Percentiles rank a stretch among this genome's conserved stretches.
phyloP scores from a whole-genome alignment of 2,329 filamentous ascomycete species.

The Neocucurbitaria cava region DNA sequence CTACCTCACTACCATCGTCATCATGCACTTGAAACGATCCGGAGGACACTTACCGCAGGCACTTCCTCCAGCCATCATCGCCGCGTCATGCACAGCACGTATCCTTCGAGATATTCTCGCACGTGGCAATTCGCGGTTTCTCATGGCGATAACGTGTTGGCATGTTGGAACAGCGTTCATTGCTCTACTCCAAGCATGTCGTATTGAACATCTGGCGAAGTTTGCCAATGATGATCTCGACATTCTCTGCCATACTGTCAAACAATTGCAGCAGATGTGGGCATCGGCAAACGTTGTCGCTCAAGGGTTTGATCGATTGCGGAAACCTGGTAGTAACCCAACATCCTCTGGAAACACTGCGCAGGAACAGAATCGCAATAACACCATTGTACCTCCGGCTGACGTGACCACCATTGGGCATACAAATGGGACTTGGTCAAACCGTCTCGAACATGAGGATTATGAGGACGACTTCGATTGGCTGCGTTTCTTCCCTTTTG shows the following conservation, averaged over 20 bases:
- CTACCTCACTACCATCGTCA: constrained; percentile 31
- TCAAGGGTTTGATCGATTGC: constrained; percentile 27
- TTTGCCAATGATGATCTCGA: constrained; percentile 28
- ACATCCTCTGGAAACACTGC: not conserved
- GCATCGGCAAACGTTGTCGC: constrained; percentile 30
- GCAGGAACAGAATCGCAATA: not conserved
- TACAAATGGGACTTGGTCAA: not conserved
- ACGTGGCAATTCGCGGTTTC: constrained; percentile 28
- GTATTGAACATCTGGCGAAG: constrained; percentile 22
- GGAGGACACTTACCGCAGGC: constrained; percentile 30
- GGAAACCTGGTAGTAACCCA: constrained; percentile 8
- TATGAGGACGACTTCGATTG: constrained; percentile 23
- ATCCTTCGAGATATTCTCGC: constrained; percentile 29
- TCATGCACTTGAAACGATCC: constrained; percentile 28
- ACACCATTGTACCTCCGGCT: not conserved
- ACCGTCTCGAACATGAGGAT: not conserved
- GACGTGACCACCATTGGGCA: not conserved
- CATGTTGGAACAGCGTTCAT: constrained; percentile 32
- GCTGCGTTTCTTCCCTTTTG: constrained; percentile 33
- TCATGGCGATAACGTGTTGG: constrained; percentile 35
- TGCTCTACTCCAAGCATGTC: constrained; percentile 28
- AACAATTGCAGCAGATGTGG: constrained; percentile 32
- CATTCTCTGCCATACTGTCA: constrained; percentile 21
- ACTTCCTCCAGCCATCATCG: constrained; percentile 28
- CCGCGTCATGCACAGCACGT: constrained; percentile 29